These are phyloP conservation scores for Wilcoxina mikolae DNA, from an alignment of 495 filamentous ascomycete genomes.

Conservation along the genomic window DNA sequence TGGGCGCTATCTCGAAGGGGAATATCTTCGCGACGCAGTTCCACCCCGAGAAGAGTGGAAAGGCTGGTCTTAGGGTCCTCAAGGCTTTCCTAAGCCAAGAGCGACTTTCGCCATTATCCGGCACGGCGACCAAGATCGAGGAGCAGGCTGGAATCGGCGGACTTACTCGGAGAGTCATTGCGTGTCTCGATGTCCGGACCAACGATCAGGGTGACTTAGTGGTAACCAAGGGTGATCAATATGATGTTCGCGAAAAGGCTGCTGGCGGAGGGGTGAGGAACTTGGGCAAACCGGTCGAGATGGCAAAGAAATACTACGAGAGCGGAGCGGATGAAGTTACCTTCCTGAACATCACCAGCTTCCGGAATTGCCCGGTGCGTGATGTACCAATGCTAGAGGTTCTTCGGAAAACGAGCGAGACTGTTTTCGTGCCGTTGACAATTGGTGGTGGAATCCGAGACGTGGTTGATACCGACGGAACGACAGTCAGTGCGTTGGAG, in stretches of 20 bases:
- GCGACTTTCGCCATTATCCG: constrained; percentile 33
- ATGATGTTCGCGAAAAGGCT: constrained; percentile 93
- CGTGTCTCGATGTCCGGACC: constrained; percentile 89
- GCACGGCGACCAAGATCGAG: constrained; percentile 9
- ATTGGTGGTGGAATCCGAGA: constrained; percentile 92
- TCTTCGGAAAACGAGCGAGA: constrained; percentile 66
- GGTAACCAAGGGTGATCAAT: constrained; percentile 96
- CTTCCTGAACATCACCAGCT: constrained; percentile 95
- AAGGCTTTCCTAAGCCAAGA: constrained; percentile 69
- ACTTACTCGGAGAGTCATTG: constrained; percentile 77
- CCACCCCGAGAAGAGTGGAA: constrained; percentile 92
- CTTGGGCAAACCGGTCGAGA: constrained; percentile 87
- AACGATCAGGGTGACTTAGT: constrained; percentile 93
- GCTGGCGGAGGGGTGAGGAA: constrained; percentile 70
- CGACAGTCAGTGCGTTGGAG: constrained; percentile 66
- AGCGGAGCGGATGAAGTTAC: constrained; percentile 94
- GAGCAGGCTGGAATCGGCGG: constrained; percentile 37
- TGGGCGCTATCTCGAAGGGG: constrained; percentile 71
- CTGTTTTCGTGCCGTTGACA: constrained; percentile 93
- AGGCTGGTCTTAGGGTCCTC: constrained; percentile 67
- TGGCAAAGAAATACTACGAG: constrained; percentile 87
- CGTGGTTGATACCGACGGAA: constrained; percentile 79
- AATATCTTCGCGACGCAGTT: constrained; percentile 90
- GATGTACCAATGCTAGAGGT: constrained; percentile 96
- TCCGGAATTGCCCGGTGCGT: constrained; percentile 79